Evolutionary conservation across 176 grass and related monocot species (phyloP).

Genomic region (Zea mays): Zm-B73-REFERENCE-NAM-5.0 NC_050099.1:159629001-159629500

Average conservation of each 20-base stretch:
- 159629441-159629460: not conserved
- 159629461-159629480: too few relatives aligned
- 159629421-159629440: constrained; percentile 36
- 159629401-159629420: constrained; percentile 50
- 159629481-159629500: too few relatives aligned
- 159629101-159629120: too few relatives aligned
- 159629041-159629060: constrained; percentile 82
- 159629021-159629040: constrained; percentile 85
- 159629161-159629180: not conserved
- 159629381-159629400: constrained; percentile 62
- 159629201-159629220: constrained; percentile 28
- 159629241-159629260: constrained; percentile 45
- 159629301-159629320: constrained; percentile 69
- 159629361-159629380: constrained; percentile 52
- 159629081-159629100: constrained; percentile 23
- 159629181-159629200: constrained; percentile 57
- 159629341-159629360: constrained; percentile 25
- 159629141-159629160: too few relatives aligned
- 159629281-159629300: constrained; percentile 75
- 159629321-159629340: constrained; percentile 18
- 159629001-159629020: constrained; percentile 82
- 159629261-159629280: constrained; percentile 72
- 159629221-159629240: not conserved
- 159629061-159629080: constrained; percentile 65
- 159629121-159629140: too few relatives aligned